Conservation (phyloP, 192 early-diverging fungal species). For the Backusella liffmaniae region DNA sequence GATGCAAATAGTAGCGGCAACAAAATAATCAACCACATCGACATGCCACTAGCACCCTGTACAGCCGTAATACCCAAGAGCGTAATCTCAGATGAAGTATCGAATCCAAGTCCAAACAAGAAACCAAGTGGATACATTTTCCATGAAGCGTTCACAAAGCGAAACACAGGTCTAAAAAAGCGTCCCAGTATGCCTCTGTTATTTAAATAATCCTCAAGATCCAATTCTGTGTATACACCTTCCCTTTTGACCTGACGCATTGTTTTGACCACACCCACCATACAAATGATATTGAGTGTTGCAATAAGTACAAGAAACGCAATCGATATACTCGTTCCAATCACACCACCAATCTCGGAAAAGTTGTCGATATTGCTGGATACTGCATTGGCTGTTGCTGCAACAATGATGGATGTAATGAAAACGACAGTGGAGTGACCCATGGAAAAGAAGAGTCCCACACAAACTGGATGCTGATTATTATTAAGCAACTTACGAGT, state of each 20-base stretch:
- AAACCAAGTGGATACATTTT: constrained; percentile 68
- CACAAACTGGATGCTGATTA: constrained; percentile 47
- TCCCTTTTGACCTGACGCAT: constrained; percentile 33
- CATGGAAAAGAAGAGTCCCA: constrained; percentile 68
- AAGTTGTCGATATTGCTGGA: constrained; percentile 43
- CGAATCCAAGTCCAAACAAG: constrained; percentile 70
- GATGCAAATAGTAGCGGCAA: constrained; percentile 64
- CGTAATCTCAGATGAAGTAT: constrained; percentile 68
- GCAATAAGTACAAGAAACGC: constrained; percentile 62
- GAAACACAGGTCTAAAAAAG: constrained; percentile 51
- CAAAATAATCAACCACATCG: constrained; percentile 51
- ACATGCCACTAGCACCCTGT: constrained; percentile 45
- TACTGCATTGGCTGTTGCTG: constrained; percentile 45
- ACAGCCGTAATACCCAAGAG: constrained; percentile 59
- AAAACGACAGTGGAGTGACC: constrained; percentile 75
- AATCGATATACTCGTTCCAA: constrained; percentile 60
- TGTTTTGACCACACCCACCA: constrained; percentile 39
- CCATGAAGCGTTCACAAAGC: constrained; percentile 54
- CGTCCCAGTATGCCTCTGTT: constrained; percentile 40
- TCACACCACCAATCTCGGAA: constrained; percentile 45
- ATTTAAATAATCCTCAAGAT: constrained; percentile 38
- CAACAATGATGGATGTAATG: constrained; percentile 44
- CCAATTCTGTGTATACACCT: constrained; percentile 35
- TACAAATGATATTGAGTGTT: constrained; percentile 46
- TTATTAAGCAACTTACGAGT: constrained; percentile 57